Conservation (phyloP, 441 rosid species). For the Dalechampia spathulata region DNA sequence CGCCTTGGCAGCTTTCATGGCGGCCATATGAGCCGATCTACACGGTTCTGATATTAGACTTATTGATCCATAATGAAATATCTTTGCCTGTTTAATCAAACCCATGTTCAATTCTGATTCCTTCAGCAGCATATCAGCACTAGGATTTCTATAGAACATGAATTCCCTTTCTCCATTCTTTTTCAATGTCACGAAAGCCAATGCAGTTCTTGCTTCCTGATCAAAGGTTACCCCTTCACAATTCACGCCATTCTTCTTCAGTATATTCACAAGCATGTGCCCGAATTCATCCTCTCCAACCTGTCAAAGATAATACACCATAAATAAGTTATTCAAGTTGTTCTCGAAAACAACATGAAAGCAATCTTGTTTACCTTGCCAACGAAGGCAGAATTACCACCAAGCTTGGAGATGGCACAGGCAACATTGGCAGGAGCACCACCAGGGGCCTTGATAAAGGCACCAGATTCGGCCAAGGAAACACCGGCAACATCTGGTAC, state of each 20-base stretch:
- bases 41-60: constrained; percentile 71
- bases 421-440: constrained; percentile 90
- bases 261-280: constrained; percentile 53
- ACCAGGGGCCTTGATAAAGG: constrained; percentile 64
- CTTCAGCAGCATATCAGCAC: constrained; percentile 65
- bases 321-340: too few relatives aligned
- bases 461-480: constrained; percentile 60
- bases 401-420: constrained; percentile 63
- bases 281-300: constrained; percentile 81
- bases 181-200: constrained; percentile 68
- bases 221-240: constrained; percentile 54
- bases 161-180: constrained; percentile 69
- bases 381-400: constrained; percentile 59
- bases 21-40: constrained; percentile 60
- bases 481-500: constrained; percentile 59
- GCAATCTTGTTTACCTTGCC: constrained; percentile 41
- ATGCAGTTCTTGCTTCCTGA: constrained; percentile 52
- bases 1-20: constrained; percentile 57
- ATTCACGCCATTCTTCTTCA: constrained; percentile 53
- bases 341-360: background rate
- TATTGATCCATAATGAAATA: constrained; percentile 72
- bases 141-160: constrained; percentile 70
- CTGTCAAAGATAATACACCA: constrained; percentile 16
- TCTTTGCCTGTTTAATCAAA: constrained; percentile 50
- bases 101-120: constrained; percentile 54